phyloP scores from a whole-genome alignment of 441 rosid genomes.

The Erodium texanum region DNA sequence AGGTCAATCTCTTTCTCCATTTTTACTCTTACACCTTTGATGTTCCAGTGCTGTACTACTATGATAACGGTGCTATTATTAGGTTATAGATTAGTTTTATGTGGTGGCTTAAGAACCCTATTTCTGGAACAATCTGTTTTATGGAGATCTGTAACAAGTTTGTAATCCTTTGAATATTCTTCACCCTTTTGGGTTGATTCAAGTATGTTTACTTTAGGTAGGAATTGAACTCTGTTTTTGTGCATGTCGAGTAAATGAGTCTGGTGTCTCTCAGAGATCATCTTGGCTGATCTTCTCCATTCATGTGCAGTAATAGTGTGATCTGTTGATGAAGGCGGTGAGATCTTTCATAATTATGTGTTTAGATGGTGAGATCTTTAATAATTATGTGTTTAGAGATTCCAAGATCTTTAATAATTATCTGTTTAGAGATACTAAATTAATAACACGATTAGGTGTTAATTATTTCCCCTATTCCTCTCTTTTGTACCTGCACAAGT shows the following conservation, averaged over 20 bases:
- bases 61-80: neutral
- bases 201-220: neutral
- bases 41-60: neutral
- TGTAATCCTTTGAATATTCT: neutral
- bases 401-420: too few relatives aligned
- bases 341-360: too few relatives aligned
- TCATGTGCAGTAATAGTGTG: neutral
- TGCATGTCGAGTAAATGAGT: neutral
- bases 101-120: too few relatives aligned
- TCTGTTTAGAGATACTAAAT: too few relatives aligned
- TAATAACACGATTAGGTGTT: too few relatives aligned
- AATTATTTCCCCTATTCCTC: too few relatives aligned
- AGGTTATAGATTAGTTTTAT: neutral
- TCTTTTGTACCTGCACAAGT: too few relatives aligned
- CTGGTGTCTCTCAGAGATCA: neutral
- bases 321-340: too few relatives aligned
- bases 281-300: neutral
- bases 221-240: neutral
- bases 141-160: neutral
- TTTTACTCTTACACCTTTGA: constrained; percentile 6
- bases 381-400: too few relatives aligned
- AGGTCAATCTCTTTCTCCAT: constrained; percentile 36
- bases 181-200: neutral
- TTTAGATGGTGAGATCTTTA: too few relatives aligned
- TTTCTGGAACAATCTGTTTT: neutral